These are phyloP conservation scores for Talaromyces atroroseus DNA, from an alignment of 2,329 filamentous ascomycete genomes.

Conservation along the genomic window DNA sequence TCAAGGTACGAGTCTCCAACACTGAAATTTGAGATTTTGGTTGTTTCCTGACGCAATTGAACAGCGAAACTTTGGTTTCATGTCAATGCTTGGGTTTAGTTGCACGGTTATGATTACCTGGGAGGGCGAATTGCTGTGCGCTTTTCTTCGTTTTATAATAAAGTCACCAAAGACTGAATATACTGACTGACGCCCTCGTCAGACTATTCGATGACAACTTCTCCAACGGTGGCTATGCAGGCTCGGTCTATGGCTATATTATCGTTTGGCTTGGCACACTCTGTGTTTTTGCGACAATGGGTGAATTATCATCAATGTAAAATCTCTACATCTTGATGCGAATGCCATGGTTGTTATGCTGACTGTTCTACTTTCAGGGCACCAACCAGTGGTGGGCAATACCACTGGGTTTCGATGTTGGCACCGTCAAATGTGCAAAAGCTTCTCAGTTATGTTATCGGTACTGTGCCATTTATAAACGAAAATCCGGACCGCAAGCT, in stretches of 20 bases:
- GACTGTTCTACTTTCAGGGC: slow-evolving; percentile 1
- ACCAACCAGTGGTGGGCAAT: slow-evolving; percentile 4
- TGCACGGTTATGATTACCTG: slow-evolving; percentile 6
- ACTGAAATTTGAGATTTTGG: background rate
- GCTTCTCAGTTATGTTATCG: slow-evolving; percentile 2
- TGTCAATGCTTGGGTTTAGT: slow-evolving; percentile 6
- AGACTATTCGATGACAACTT: background rate
- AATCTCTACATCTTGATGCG: background rate
- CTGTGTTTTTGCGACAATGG: background rate
- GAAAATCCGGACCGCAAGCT: background rate
- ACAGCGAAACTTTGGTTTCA: slow-evolving; percentile 7
- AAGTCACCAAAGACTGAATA: background rate
- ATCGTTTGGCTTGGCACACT: slow-evolving; percentile 4
- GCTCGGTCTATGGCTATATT: slow-evolving; percentile 1
- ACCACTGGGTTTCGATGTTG: slow-evolving; percentile 9
- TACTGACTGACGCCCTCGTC: background rate
- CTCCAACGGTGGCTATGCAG: slow-evolving; percentile 4
- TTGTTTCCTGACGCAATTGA: background rate
- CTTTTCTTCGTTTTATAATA: too few species aligned
- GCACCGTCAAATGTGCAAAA: background rate
- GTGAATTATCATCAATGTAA: slow-evolving; percentile 9
- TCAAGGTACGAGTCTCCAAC: background rate
- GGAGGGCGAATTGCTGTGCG: slow-evolving; percentile 4
- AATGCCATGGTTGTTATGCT: background rate
- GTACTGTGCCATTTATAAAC: background rate